Base-by-base conservation (phyloP, 768 basidiomycete species). In the Amanita pseudoporphyria region DNA sequence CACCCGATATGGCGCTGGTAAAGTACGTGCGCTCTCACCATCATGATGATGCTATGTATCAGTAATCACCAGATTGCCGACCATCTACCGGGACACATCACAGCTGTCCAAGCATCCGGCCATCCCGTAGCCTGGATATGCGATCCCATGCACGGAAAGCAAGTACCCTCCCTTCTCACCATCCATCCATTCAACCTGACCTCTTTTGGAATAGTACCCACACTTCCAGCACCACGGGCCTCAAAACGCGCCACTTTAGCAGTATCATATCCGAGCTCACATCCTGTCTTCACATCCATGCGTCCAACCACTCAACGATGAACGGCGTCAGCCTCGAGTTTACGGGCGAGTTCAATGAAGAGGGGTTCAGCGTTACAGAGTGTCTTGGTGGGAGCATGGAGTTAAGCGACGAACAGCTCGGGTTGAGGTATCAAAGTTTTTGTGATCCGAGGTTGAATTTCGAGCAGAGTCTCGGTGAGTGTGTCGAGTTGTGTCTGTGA, bases 111-210 rank as follows among this genome's bases (percentile, higher is more conserved):
- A 60, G 54, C 67, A 44, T 84, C 90, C 2, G 79, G 77, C 0
- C 93, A 98, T 61, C 87, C 87, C 1, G 93, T 96, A 2, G 79
- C 84, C 7, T 98, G 94, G 92, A 77, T 94, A 44, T 94, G 89
- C 60, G 96, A 98, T 66, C 93, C 94, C 2, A 98, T 98, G 95
- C 95, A 98, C 58, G 95, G 94, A 70, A 96, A 97, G 91, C 92
- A 60, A 57, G 87, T 74, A n/a, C n/a, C n/a, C n/a, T n/a, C n/a
- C n/a, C n/a, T 3, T n/a, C 36, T 16, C 30, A 31, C 32, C 45
- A 36, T 26, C 28, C 39, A 36, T 45, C 52, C 47, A 12, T 52
- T 47, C 33, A 33, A 30, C 28, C 40, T 14, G 28, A 2, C 46
- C 45, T 26, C 36, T 16, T 36, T 13, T 39, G 16, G 18, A n/a